Evolutionary conservation across 176 grass and related monocot species (phyloP).

Genomic region (Dendrocalamus sinicus): DNA sequence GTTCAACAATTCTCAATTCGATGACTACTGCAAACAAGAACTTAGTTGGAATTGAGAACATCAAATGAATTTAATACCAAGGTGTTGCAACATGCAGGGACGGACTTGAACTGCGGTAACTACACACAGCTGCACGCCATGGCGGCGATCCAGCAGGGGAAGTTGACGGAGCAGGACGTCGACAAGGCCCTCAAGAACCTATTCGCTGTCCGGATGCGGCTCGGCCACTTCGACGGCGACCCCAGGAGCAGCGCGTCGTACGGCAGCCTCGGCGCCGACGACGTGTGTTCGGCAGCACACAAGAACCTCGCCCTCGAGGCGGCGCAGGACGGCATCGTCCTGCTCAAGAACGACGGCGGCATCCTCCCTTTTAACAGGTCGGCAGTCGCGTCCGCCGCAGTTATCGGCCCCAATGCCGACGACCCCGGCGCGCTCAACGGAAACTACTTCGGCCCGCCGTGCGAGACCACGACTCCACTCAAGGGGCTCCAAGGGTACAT

Average conservation of each 20-base stretch:
- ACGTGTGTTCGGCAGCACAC: slow-evolving; percentile 65
- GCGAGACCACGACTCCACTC: slow-evolving; percentile 48
- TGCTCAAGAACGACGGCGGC: slow-evolving; percentile 61
- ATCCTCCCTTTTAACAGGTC: slow-evolving; percentile 50
- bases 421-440: slow-evolving; percentile 40
- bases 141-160: slow-evolving; percentile 44
- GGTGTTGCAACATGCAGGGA: slow-evolving; percentile 38
- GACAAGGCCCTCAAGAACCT: slow-evolving; percentile 68
- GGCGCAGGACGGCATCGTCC: slow-evolving; percentile 72
- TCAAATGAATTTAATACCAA: not conserved
- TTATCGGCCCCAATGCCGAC: slow-evolving; percentile 79
- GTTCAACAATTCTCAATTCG: too few relatives aligned
- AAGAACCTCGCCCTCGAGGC: slow-evolving; percentile 69
- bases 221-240: slow-evolving; percentile 82
- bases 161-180: slow-evolving; percentile 61
- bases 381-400: slow-evolving; percentile 29
- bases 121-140: slow-evolving; percentile 52
- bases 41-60: not conserved
- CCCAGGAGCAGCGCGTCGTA: slow-evolving; percentile 54
- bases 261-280: slow-evolving; percentile 42
- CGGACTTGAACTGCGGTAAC: slow-evolving; percentile 66
- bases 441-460: slow-evolving; percentile 74
- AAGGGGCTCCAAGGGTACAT: slow-evolving; percentile 36
- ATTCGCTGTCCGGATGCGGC: slow-evolving; percentile 61
- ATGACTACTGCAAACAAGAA: not conserved